Evolutionary conservation across 106 monocot species (phyloP).

Genomic region (Dendrobium chrysotoxum): DNA sequence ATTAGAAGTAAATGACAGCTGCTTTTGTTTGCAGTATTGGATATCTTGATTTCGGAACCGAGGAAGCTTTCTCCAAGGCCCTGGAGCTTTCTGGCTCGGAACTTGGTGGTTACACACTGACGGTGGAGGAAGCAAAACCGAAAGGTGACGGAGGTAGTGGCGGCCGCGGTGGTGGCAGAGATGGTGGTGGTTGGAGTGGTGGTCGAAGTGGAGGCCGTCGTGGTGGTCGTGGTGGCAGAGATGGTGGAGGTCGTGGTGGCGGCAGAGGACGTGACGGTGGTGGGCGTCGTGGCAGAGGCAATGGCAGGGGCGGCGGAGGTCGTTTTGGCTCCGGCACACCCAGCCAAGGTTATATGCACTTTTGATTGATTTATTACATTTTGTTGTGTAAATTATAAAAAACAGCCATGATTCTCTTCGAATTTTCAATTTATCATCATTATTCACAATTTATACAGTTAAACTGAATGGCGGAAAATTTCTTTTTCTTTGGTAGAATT

Average conservation of each 20-base stretch:
- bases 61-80: constrained; percentile 10
- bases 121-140: constrained; percentile 16
- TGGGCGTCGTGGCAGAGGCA: background rate
- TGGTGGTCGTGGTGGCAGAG: constrained; percentile 5
- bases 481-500: background rate
- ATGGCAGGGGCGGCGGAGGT: background rate
- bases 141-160: background rate
- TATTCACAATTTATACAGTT: too few relatives aligned
- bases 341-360: constrained; percentile 11
- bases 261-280: background rate
- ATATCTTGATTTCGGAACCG: constrained; percentile 17
- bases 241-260: background rate
- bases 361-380: background rate
- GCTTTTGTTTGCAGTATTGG: constrained; percentile 12
- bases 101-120: constrained; percentile 11
- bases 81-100: constrained; percentile 17
- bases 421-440: too few relatives aligned
- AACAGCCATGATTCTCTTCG: too few relatives aligned
- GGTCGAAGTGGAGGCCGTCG: constrained; percentile 10
- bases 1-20: background rate
- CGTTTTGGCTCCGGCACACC: constrained; percentile 9
- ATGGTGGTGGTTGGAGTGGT: constrained; percentile 4
- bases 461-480: too few relatives aligned
- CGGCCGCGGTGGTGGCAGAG: constrained; percentile 3
- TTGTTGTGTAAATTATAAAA: too few relatives aligned